Evolutionary conservation across 2,329 filamentous ascomycete species (phyloP).

Genomic region (Neofusicoccum sp.): DNA sequence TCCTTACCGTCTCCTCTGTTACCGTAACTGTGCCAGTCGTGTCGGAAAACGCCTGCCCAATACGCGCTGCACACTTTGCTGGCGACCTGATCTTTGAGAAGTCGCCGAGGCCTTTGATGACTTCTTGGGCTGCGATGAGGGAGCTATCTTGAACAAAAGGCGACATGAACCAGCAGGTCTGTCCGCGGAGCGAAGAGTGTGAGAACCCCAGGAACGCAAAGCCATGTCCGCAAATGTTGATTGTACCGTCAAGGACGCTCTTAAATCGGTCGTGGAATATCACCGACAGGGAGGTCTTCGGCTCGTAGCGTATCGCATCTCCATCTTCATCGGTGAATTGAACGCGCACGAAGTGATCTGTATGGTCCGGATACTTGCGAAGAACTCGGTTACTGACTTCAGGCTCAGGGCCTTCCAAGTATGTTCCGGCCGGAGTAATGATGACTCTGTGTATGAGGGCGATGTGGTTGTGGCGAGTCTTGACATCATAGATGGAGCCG

Average conservation of each 20-base stretch:
- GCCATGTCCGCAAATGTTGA: constrained; percentile 65
- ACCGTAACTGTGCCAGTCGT: constrained; percentile 66
- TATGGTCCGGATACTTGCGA: constrained; percentile 62
- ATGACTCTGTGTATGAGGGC: constrained; percentile 38
- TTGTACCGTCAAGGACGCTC: constrained; percentile 58
- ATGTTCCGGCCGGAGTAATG: constrained; percentile 44
- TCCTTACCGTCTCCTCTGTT: constrained; percentile 28
- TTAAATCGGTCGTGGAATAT: constrained; percentile 65
- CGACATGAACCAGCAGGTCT: constrained; percentile 69
- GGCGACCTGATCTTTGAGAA: constrained; percentile 57
- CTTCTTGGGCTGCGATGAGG: constrained; percentile 37
- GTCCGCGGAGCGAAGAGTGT: constrained; percentile 73
- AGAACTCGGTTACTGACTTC: constrained; percentile 73
- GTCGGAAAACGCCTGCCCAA: constrained; percentile 72
- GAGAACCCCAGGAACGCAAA: constrained; percentile 73
- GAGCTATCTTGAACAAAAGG: constrained; percentile 44
- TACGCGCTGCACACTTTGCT: constrained; percentile 61
- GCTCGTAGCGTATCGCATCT: constrained; percentile 62
- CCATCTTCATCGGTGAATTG: constrained; percentile 76
- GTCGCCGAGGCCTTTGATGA: constrained; percentile 52
- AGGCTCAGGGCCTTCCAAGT: constrained; percentile 52
- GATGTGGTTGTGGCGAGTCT: constrained; percentile 33
- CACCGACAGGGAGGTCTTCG: constrained; percentile 49
- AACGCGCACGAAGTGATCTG: constrained; percentile 69
- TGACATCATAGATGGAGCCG: constrained; percentile 35